These are phyloP conservation scores for Psilocybe azurescens DNA, from an alignment of 768 basidiomycete genomes.

Conservation along the genomic window DNA sequence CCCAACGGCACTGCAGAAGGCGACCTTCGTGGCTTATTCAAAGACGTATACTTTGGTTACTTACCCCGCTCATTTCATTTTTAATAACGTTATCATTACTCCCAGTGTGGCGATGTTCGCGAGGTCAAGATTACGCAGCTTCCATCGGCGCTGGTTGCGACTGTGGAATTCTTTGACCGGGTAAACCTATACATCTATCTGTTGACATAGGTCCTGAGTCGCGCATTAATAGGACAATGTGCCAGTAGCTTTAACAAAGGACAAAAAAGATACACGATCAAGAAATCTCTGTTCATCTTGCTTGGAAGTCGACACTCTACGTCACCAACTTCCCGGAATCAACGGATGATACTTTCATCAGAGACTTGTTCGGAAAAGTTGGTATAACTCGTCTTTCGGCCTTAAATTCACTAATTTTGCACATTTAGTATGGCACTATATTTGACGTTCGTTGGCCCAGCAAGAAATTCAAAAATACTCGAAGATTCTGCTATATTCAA, in stretches of 20 bases:
- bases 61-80: not conserved
- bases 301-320: constrained; percentile 94
- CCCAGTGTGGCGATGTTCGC: constrained; percentile 91
- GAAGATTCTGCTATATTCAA: constrained; percentile 96
- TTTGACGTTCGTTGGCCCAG: constrained; percentile 98
- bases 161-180: constrained; percentile 84
- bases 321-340: constrained; percentile 95
- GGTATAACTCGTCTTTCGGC: constrained; percentile 18
- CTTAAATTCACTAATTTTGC: constrained; percentile 1
- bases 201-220: not conserved
- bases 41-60: constrained; percentile 62
- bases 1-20: constrained; percentile 60
- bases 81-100: not conserved
- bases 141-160: constrained; percentile 68
- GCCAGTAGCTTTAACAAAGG: constrained; percentile 89
- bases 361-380: constrained; percentile 82
- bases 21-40: constrained; percentile 77
- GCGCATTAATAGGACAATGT: constrained; percentile 64
- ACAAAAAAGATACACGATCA: constrained; percentile 82
- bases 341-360: constrained; percentile 76
- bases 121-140: constrained; percentile 81
- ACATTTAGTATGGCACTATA: constrained; percentile 78
- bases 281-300: constrained; percentile 86
- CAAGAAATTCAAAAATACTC: constrained; percentile 90
- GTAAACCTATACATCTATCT: constrained; percentile 38